These are phyloP conservation scores for Colletotrichum liaoningense DNA, from an alignment of 2,329 filamentous ascomycete genomes.

Conservation along the genomic window DNA sequence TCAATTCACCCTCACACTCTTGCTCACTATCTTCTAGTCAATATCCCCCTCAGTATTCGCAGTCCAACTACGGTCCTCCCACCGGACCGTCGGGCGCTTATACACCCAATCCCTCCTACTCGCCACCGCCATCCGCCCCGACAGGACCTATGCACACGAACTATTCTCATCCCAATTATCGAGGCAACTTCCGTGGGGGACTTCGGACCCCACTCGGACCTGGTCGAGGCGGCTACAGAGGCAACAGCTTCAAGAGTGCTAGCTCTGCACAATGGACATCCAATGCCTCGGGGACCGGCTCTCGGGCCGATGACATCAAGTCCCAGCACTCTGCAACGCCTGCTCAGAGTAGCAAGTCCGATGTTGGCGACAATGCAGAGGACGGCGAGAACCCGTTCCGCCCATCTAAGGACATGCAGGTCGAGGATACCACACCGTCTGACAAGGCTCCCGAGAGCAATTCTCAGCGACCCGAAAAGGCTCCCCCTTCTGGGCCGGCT, in stretches of 20 bases:
- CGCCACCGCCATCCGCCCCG: slow-evolving; percentile 67
- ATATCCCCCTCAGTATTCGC: slow-evolving; percentile 71
- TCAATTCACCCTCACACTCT: neutral
- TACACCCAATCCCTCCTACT: slow-evolving; percentile 58
- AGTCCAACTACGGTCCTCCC: slow-evolving; percentile 63
- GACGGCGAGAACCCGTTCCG: slow-evolving; percentile 72
- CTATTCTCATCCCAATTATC: slow-evolving; percentile 58
- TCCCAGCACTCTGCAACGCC: slow-evolving; percentile 41
- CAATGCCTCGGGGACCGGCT: slow-evolving; percentile 52
- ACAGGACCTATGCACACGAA: slow-evolving; percentile 66
- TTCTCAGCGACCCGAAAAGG: slow-evolving; percentile 66
- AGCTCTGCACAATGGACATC: slow-evolving; percentile 76
- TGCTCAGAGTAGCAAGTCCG: slow-evolving; percentile 38
- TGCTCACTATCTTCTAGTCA: slow-evolving; percentile 57
- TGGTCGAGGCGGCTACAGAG: slow-evolving; percentile 64
- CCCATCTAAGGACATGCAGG: slow-evolving; percentile 72
- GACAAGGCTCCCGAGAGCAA: slow-evolving; percentile 58
- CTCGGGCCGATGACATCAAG: slow-evolving; percentile 51
- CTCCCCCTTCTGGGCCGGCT: slow-evolving; percentile 66
- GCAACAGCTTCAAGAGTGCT: slow-evolving; percentile 72
- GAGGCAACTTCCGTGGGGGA: slow-evolving; percentile 59
- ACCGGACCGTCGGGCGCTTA: slow-evolving; percentile 66
- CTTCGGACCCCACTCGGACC: slow-evolving; percentile 63
- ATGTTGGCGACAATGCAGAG: slow-evolving; percentile 50
- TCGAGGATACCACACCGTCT: slow-evolving; percentile 65